Evolutionary conservation across 768 basidiomycete species (phyloP), one percentile per base, ranked within the genome.

Genomic region (Boletellus emodensis): DNA sequence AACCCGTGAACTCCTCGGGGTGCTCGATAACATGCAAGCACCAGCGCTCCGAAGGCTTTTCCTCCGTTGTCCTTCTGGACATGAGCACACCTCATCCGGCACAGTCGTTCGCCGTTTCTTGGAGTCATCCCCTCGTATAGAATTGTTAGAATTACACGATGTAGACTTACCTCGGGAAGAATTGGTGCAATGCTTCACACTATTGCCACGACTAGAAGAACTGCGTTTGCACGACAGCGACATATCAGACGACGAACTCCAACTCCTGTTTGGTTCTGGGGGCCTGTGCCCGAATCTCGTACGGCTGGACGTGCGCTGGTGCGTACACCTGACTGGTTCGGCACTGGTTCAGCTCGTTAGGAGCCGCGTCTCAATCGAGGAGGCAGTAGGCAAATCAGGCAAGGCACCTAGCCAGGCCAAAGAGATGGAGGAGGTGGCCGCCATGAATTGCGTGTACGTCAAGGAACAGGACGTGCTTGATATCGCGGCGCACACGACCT

Each of bases 171-270:
- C 73, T 35, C 64, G 67, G 20, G 61, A 64, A 18, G 65, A 71
- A 13, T 77, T 77, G 53, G 58, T 60, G 34, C 59, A 55, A 15
- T 68, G 66, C 51, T 71, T 75, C 58, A 48, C 51, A 15, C 50
- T 64, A 18, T 63, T 81, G 15, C 71, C 74, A 11, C 51, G 55
- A 15, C 60, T 84, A 38, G 68, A 73, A 54, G 74, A 77, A 46
- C 68, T 84, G 15, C 74, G 75, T 46, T 66, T 84, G 35, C 82
- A 83, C 59, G 79, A 81, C 56, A 78, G 77, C 50, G 81, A 82
- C 40, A 76, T 85, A 51, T 64, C 77, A 28, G 77, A 82, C 58
- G 61, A 65, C 15, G 70, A 74, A 18, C 50, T 83, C 10, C 52
- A 59, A 28, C 55, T 64, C 28, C 59, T 82, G 38, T 57, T 65